Conservation (phyloP, 2,329 filamentous ascomycete species). For the Ceratocystis cubensis region DNA sequence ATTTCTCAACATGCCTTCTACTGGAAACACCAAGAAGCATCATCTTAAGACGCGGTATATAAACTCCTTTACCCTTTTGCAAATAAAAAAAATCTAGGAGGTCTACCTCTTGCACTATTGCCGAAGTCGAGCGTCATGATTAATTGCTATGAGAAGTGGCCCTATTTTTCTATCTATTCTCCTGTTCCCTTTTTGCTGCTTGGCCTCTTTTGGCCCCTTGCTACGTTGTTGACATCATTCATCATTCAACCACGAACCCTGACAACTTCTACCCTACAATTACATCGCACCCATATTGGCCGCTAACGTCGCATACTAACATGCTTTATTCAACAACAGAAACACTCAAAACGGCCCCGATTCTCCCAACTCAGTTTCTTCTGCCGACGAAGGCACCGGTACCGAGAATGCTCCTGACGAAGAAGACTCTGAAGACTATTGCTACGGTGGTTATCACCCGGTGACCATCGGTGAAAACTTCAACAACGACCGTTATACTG, state of each 20-base stretch:
- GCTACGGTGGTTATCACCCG: constrained; percentile 96
- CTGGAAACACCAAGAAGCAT: constrained; percentile 17
- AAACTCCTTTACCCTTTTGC: not conserved
- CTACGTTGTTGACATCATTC: not conserved
- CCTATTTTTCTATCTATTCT: not conserved
- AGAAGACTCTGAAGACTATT: constrained; percentile 98
- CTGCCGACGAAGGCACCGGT: constrained; percentile 67
- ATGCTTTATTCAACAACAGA: not conserved
- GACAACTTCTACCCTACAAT: not conserved
- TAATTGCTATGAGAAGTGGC: too few species aligned
- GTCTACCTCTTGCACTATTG: not conserved
- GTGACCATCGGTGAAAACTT: constrained; percentile 91
- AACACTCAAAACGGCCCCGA: constrained; percentile 35
- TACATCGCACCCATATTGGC: not conserved
- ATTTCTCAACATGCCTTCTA: constrained; percentile 12
- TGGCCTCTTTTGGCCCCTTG: not conserved
- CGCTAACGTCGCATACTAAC: constrained; percentile 5
- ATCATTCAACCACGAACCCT: not conserved
- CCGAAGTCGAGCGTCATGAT: not conserved
- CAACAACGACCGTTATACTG: constrained; percentile 93
- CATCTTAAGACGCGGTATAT: constrained; percentile 19
- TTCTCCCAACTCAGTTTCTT: constrained; percentile 64
- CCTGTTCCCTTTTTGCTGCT: not conserved
- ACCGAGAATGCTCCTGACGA: constrained; percentile 92
- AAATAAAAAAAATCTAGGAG: constrained; percentile 4